Evolutionary conservation across 176 grass and related monocot species (phyloP), one percentile per base, ranked within the genome.

Genomic region (Oryza glumipatula): DNA sequence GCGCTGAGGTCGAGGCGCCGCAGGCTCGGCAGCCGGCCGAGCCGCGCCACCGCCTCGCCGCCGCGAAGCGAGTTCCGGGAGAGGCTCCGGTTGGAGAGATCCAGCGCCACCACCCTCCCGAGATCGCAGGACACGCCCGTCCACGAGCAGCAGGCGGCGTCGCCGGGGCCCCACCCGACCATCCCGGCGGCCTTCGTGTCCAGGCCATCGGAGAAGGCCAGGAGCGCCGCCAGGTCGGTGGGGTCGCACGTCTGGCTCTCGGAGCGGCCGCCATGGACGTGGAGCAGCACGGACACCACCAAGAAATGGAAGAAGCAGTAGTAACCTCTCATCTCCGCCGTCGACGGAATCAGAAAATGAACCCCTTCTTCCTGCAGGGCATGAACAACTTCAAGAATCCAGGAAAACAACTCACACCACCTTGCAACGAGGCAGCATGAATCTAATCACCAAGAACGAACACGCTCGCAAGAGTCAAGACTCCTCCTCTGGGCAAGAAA

Each of bases 1-100:
- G 7, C 43, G 86, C 96, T 98, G 81, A 98, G 91, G 89, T 98
- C 81, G 80, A 98, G 88, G n/a, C 51, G 39, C 52, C 86, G 85
- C 70, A 98, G 74, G 38, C 63, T 72, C 19, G 51, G 11, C 14
- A 98, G 80, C 22, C 35, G 51, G 74, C 76, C 77, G 22, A 98
- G 88, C 26, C n/a, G 65, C 17, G 28, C 63, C 15, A 89, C 89
- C 16, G 75, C 49, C 11, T 32, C 41, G 35, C 91, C 41, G 35
- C 91, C 96, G 23, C 13, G 58, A 4, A 98, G 79, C 26, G 17
- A 74, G 83, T 98, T 94, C 38, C 79, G 48, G 45, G 91, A 95
- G 84, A 98, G 87, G 52, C 71, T 92, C 83, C 41, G 87, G 70
- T 90, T 87, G 70, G 70, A 80, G 66, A 98, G 93, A 90, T 95